Evolutionary conservation across 495 filamentous ascomycete species (phyloP).

Genomic region (Hypoxylon fragiforme): DNA sequence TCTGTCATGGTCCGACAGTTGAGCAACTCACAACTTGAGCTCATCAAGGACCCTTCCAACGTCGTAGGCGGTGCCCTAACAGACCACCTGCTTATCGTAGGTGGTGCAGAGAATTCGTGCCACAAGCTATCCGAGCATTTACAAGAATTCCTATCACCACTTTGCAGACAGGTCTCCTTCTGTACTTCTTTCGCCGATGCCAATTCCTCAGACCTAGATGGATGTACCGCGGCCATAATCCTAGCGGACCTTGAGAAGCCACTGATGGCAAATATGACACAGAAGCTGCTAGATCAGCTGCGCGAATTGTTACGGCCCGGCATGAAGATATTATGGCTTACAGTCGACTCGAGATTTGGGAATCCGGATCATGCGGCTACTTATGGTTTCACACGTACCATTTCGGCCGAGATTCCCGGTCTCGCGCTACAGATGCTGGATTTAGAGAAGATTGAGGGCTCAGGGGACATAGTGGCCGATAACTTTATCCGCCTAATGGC

Average conservation of each 20-base stretch:
- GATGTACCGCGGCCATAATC: slow-evolving; percentile 40
- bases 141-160: slow-evolving; percentile 10
- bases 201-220: slow-evolving; percentile 4
- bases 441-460: slow-evolving; percentile 34
- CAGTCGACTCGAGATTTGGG: slow-evolving; percentile 22
- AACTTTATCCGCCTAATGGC: slow-evolving; percentile 36
- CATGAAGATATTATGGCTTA: slow-evolving; percentile 48
- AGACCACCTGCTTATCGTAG: slow-evolving; percentile 41
- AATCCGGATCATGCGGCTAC: slow-evolving; percentile 46
- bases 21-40: slow-evolving; percentile 22
- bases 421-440: slow-evolving; percentile 48
- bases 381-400: slow-evolving; percentile 48
- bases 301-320: slow-evolving; percentile 40
- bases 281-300: slow-evolving; percentile 34
- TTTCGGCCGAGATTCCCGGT: slow-evolving; percentile 45
- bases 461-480: slow-evolving; percentile 24
- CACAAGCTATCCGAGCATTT: slow-evolving; percentile 25
- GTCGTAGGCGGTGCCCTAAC: slow-evolving; percentile 1
- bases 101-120: slow-evolving; percentile 22
- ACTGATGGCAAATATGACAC: slow-evolving; percentile 42
- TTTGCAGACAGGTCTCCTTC: slow-evolving; percentile 26
- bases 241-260: slow-evolving; percentile 44
- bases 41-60: slow-evolving; percentile 7
- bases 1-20: slow-evolving; percentile 44
- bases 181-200: slow-evolving; percentile 30